phyloP scores from a whole-genome alignment of 179 eudicot genomes.

The Gypsophila paniculata region DNA sequence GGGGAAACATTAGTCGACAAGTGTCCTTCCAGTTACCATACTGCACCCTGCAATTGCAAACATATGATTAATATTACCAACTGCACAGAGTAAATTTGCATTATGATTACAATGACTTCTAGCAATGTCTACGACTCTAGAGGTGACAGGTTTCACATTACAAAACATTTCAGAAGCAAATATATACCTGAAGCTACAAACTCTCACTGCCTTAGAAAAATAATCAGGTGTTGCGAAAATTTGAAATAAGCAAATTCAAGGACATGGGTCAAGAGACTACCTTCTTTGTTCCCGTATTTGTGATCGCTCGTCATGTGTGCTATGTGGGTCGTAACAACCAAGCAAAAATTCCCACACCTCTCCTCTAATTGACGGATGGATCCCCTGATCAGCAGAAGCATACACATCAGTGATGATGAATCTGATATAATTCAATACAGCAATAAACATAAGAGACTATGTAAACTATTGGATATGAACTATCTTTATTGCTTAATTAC shows the following conservation, averaged over 20 bases:
- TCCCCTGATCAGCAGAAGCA: conserved; percentile 49
- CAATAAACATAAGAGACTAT: no score
- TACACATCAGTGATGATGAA: no score
- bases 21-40: conserved; percentile 69
- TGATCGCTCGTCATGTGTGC: conserved; percentile 77
- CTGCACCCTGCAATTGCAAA: conserved; percentile 48
- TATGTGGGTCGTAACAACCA: conserved; percentile 88
- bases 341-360: conserved; percentile 99
- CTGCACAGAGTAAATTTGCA: neutral
- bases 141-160: no score
- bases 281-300: conserved; percentile 68
- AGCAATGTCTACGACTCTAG: no score
- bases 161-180: no score
- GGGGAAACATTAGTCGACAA: conserved; percentile 73
- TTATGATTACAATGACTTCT: neutral
- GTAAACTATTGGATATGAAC: no score
- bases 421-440: no score
- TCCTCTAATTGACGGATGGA: conserved; percentile 96
- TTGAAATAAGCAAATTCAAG: neutral
- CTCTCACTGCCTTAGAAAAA: no score
- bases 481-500: no score
- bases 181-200: no score
- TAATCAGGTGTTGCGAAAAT: no score
- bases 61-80: neutral
- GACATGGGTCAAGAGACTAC: conserved; percentile 33